Base-by-base conservation (phyloP, 2,329 filamentous ascomycete species). In the Alternaria sp. region DNA sequence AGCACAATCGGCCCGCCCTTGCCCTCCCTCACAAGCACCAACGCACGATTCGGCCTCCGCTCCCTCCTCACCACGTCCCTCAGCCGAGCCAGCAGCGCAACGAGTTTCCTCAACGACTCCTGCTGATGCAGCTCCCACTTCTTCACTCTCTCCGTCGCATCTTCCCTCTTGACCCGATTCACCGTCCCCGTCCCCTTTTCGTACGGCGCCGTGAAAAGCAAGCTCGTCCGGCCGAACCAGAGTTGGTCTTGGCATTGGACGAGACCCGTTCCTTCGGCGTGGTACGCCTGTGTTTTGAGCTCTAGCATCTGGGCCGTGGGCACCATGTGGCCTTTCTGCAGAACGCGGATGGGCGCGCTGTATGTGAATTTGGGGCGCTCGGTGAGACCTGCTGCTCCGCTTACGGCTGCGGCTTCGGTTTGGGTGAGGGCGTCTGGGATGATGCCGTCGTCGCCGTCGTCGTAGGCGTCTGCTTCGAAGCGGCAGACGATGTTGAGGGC, bases 401-500 rank as follows among this genome's bases (percentile, higher is more conserved):
- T 67, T 24, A 63, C 60, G 17, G 64, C 55, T 21, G 23, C 34
- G 3, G 41, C 54, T 36, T 68, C 66, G 1, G 42, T 48, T 6
- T 51, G 23, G 0, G 60, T 62, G 4, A 64, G 62, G 7, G 58
- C 44, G 34, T 70, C 64, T 3, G 62, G 42, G 1, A 49, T 45
- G 3, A 54, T 51, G 8, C 60, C 65, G 41, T 68, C 67, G 31
- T 69, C 62, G 55, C 70, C 71, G 3, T 69, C 71, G 31, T 69
- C 62, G 55, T 71, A 72, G 3, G 70, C 71, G 33, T 74, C 70
- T 29, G 68, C 71, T 55, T 74, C 72, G 51, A 71, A 74, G 21
- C 71, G 69, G 3, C 61, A 58, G 5, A 72, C 67, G 13, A 74
- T 62, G 24, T 66, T 64, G 2, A 74, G 50, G 0, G 69, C 63